Conservation (phyloP, 2,329 filamentous ascomycete genomes). For the Trichocomaceae sp. region DNA sequence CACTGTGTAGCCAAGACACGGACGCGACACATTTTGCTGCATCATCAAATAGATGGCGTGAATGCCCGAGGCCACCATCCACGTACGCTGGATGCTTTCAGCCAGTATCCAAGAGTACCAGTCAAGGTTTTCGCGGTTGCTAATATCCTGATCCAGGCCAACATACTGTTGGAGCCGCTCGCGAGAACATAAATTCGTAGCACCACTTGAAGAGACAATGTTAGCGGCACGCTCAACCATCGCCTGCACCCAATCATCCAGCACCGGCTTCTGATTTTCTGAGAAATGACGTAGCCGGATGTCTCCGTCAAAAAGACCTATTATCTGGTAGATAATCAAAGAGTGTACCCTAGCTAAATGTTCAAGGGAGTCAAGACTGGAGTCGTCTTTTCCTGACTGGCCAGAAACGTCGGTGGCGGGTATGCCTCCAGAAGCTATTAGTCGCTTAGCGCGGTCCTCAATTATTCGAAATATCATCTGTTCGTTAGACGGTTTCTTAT, state of each 20-base stretch:
- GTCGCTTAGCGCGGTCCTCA: background rate
- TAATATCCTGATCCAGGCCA: background rate
- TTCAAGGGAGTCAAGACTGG: background rate
- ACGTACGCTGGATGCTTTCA: slow-evolving; percentile 6
- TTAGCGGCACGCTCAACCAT: background rate
- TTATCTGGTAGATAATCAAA: background rate
- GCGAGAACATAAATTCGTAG: background rate
- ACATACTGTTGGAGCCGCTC: background rate
- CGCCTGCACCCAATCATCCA: background rate
- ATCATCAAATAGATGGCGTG: slow-evolving; percentile 2
- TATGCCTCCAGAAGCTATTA: background rate
- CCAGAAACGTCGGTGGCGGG: background rate
- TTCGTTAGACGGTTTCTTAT: background rate
- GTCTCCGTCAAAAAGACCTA: slow-evolving; percentile 3
- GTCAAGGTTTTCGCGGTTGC: background rate
- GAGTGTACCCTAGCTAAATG: slow-evolving; percentile 5
- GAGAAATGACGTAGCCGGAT: background rate
- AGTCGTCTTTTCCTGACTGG: background rate
- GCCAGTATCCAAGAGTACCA: slow-evolving; percentile 6
- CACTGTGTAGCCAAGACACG: background rate
- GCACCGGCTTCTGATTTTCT: background rate
- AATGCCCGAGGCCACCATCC: slow-evolving; percentile 2
- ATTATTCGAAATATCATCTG: background rate
- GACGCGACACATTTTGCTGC: background rate
- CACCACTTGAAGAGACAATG: background rate